Conservation (phyloP, 345 rosid genomes). For the Carallia pectinifolia region DNA sequence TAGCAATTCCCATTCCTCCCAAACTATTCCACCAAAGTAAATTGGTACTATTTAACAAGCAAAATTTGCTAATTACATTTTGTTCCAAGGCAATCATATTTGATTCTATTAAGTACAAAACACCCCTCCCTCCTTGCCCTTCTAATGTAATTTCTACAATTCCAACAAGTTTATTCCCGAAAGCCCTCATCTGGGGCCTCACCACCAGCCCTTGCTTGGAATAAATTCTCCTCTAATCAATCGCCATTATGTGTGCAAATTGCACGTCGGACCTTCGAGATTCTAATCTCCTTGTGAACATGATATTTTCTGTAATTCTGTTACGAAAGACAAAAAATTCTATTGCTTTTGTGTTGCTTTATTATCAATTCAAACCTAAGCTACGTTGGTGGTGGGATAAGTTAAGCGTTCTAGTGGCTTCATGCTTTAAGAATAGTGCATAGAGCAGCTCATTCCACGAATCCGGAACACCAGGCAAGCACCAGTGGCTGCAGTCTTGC, state of each 20-base stretch:
- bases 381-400: slow-evolving; percentile 12
- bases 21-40: too few species aligned
- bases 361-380: slow-evolving; percentile 15
- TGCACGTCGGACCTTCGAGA: background rate
- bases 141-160: background rate
- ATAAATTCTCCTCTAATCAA: slow-evolving; percentile 8
- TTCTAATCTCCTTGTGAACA: slow-evolving; percentile 8
- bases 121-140: background rate
- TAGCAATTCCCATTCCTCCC: too few species aligned
- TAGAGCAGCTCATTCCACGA: slow-evolving; percentile 50
- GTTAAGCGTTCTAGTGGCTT: slow-evolving; percentile 22
- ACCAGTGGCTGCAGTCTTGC: slow-evolving; percentile 59
- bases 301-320: background rate
- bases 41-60: too few species aligned
- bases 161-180: slow-evolving; percentile 7
- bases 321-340: too few species aligned
- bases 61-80: slow-evolving; percentile 17
- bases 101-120: slow-evolving; percentile 5
- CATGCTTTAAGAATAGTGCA: slow-evolving; percentile 43
- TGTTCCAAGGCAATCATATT: background rate
- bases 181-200: background rate
- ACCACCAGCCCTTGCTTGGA: background rate
- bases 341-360: too few species aligned
- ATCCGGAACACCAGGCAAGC: slow-evolving; percentile 55
- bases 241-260: background rate